These are phyloP conservation scores for Pelargonium myrrhifolium DNA, from an alignment of 441 rosid species.

Conservation along the genomic window DNA sequence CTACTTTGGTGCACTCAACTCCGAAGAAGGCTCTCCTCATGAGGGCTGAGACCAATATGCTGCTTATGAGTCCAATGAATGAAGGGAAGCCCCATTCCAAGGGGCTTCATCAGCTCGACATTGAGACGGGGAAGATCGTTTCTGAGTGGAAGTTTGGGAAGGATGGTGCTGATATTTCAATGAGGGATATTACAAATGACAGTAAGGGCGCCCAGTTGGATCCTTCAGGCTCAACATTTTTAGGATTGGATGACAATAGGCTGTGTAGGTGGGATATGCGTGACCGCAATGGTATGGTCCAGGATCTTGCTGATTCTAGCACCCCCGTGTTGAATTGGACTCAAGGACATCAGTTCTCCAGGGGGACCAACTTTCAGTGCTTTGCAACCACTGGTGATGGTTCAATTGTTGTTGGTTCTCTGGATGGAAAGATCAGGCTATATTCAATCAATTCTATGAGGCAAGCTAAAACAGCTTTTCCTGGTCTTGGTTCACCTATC, in stretches of 20 bases:
- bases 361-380: slow-evolving; percentile 94
- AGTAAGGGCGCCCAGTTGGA: slow-evolving; percentile 90
- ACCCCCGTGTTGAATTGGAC: slow-evolving; percentile 79
- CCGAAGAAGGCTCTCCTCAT: slow-evolving; percentile 85
- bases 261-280: slow-evolving; percentile 99
- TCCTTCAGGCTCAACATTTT: slow-evolving; percentile 86
- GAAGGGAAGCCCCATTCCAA: slow-evolving; percentile 56
- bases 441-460: slow-evolving; percentile 80
- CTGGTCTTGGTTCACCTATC: slow-evolving; percentile 93
- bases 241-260: slow-evolving; percentile 87
- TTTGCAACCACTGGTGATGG: slow-evolving; percentile 95
- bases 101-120: slow-evolving; percentile 88
- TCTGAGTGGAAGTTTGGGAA: slow-evolving; percentile 87
- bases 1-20: slow-evolving; percentile 40
- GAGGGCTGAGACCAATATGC: slow-evolving; percentile 94
- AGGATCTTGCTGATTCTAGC: slow-evolving; percentile 59
- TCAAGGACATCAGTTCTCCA: slow-evolving; percentile 87
- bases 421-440: slow-evolving; percentile 86
- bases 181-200: slow-evolving; percentile 89
- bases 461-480: slow-evolving; percentile 94
- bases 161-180: slow-evolving; percentile 86
- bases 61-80: slow-evolving; percentile 83
- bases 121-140: slow-evolving; percentile 85
- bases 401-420: slow-evolving; percentile 86
- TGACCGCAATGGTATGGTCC: slow-evolving; percentile 85